Base-by-base conservation (phyloP, 805 yeast genomes). In the Blastobotrys muscicola region DNA sequence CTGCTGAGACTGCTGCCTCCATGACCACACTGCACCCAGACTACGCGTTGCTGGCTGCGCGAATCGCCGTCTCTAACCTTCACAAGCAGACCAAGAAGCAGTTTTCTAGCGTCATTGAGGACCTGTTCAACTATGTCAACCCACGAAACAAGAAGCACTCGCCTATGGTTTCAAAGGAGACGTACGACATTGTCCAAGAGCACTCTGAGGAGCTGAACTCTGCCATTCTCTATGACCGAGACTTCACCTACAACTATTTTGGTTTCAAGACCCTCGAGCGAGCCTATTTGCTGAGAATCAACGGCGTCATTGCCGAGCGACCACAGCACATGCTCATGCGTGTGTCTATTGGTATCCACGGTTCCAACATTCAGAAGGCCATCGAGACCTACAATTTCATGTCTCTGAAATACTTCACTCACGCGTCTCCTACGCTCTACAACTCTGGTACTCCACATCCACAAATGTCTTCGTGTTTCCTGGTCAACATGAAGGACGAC, bases 11-110 rank as follows among this genome's bases (percentile, higher is more conserved):
- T 32, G 94, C 96, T 45, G 97, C 97, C 36, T 84, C 82, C 60
- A 85, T 92, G 96, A 87, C 97, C 46, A 90, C 97, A 9, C 76
- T 85, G 50, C 97, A 90, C 64, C 97, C 97, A n/a, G 97, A 92
- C 67, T 89, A 90, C 57, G 96, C 97, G 23, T 78, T 80, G 36
- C 72, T 87, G 55, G 97, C 97, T 43, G 97, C 97, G 31, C 80
- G 98, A 69, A 82, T 90, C 48, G 97, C 97, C 14, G 81, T 92
- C 44, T 85, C 96, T 35, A 86, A 86, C 64, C 72, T 92, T 60
- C 97, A 90, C 70, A 89, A 89, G 67, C 95, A 87, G 68, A 89
- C 97, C 42, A 83, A 86, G 48, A 83, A 84, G 65, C 82, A 74
- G 58, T 90, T 84, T 56, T 81, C 94, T 33, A 79, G 78, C 54